phyloP scores from a whole-genome alignment of 1,284 basidiomycete genomes.

The Leccinum griseonigrum region DNA sequence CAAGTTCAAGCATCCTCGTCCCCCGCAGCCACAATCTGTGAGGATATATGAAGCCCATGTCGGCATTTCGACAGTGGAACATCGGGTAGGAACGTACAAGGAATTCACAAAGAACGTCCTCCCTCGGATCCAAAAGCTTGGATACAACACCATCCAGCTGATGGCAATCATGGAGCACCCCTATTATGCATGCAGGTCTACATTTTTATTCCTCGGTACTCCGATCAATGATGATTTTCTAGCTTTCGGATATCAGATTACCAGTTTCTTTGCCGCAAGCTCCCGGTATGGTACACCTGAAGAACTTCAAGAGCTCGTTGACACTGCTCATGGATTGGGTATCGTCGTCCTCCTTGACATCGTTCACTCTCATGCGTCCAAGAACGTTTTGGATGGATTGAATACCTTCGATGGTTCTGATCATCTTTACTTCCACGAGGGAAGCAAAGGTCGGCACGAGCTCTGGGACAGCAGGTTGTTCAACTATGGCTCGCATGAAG shows the following conservation, averaged over 20 bases:
- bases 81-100: slow-evolving; percentile 90
- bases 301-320: slow-evolving; percentile 92
- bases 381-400: slow-evolving; percentile 94
- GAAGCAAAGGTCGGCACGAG: slow-evolving; percentile 86
- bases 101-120: slow-evolving; percentile 89
- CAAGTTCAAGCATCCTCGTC: slow-evolving; percentile 78
- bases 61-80: slow-evolving; percentile 90
- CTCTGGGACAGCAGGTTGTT: slow-evolving; percentile 97
- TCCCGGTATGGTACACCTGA: slow-evolving; percentile 95
- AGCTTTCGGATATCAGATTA: slow-evolving; percentile 98
- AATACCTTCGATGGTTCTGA: slow-evolving; percentile 97
- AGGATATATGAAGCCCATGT: slow-evolving; percentile 98
- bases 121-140: slow-evolving; percentile 86
- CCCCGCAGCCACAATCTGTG: slow-evolving; percentile 65
- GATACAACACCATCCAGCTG: slow-evolving; percentile 96
- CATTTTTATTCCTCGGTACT: slow-evolving; percentile 3
- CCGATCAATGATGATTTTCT: slow-evolving; percentile 10
- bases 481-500: slow-evolving; percentile 95
- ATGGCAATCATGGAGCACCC: slow-evolving; percentile 99
- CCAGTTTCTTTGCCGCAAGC: slow-evolving; percentile 96
- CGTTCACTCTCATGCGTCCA: slow-evolving; percentile 97
- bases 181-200: slow-evolving; percentile 88
- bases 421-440: slow-evolving; percentile 96
- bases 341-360: slow-evolving; percentile 93
- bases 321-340: slow-evolving; percentile 92